A percentile compares a stretch with the other conserved stretches of the same genome.
Evolutionary conservation across 2,329 filamentous ascomycete species (phyloP).

Genomic region (Metarhizium humberi): DNA sequence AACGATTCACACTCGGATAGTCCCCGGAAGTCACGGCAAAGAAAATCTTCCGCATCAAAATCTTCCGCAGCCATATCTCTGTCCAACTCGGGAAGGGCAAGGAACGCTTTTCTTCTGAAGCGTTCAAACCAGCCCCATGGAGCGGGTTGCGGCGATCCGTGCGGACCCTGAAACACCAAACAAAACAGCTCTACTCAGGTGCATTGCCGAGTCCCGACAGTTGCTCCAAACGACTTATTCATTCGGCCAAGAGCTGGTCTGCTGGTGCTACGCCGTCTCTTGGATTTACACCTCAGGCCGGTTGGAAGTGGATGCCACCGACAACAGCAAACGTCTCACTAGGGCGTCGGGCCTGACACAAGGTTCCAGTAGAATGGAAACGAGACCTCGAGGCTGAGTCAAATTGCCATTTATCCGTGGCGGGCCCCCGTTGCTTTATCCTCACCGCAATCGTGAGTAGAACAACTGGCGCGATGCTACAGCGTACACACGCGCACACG

Average conservation of each 20-base stretch:
- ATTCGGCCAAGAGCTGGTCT: background rate
- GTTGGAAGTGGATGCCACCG: background rate
- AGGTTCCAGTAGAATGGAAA: background rate
- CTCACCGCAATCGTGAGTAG: background rate
- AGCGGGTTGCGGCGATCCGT: background rate
- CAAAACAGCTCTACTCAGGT: background rate
- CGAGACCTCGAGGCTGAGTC: background rate
- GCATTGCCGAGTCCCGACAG: background rate
- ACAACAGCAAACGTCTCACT: constrained; percentile 1
- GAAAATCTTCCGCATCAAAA: background rate
- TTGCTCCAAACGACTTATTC: too few species aligned
- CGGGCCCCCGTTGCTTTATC: background rate
- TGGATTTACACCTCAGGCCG: background rate
- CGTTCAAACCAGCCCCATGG: too few species aligned
- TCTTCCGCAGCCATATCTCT: too few species aligned
- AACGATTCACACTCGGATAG: background rate
- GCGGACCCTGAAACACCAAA: constrained; percentile 1
- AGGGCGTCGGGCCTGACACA: background rate
- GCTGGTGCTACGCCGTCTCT: too few species aligned
- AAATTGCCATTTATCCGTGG: background rate
- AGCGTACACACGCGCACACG: background rate
- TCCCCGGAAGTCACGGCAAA: background rate
- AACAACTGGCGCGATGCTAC: background rate
- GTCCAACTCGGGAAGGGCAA: too few species aligned
- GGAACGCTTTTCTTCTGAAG: too few species aligned